Percentiles rank a stretch among this genome's conserved stretches.
Conservation (phyloP, 306 rosid genomes). For the Quercus gilva region DNA sequence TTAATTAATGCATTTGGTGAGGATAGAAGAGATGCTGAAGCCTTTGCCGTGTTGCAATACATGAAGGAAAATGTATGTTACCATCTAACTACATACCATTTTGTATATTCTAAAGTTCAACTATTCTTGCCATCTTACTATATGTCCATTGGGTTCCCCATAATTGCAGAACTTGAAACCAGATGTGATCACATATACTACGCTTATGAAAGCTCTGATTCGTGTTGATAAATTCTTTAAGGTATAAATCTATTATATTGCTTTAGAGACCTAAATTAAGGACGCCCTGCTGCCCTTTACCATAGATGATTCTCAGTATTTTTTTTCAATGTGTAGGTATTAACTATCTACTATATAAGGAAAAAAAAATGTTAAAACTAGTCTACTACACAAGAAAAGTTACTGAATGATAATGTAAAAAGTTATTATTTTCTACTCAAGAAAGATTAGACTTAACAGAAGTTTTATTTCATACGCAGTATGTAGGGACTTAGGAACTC, state of each 20-base stretch:
- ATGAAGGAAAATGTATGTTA: slow-evolving; percentile 78
- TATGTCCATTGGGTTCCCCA: slow-evolving; percentile 19
- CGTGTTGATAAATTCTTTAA: slow-evolving; percentile 72
- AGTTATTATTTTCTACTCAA: neutral
- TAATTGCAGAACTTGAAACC: slow-evolving; percentile 73
- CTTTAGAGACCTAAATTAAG: neutral
- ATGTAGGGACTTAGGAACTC: neutral
- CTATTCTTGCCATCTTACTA: slow-evolving; percentile 7
- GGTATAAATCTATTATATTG: slow-evolving; percentile 36
- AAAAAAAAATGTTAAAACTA: neutral
- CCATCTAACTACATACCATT: neutral
- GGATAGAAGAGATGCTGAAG: slow-evolving; percentile 90
- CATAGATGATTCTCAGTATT: neutral
- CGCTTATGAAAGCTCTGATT: slow-evolving; percentile 86
- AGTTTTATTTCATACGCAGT: neutral
- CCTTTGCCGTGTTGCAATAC: slow-evolving; percentile 85
- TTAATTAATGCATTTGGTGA: slow-evolving; percentile 85
- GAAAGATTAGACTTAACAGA: neutral
- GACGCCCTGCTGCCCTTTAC: neutral
- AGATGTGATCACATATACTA: slow-evolving; percentile 93
- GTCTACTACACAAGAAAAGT: neutral
- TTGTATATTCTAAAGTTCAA: neutral
- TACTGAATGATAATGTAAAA: neutral
- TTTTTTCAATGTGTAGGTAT: neutral
- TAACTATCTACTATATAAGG: too few species aligned